Evolutionary conservation across 1,284 basidiomycete genomes (phyloP), one percentile per base, ranked within the genome.

Genomic region (Coniophora puteana): DNA sequence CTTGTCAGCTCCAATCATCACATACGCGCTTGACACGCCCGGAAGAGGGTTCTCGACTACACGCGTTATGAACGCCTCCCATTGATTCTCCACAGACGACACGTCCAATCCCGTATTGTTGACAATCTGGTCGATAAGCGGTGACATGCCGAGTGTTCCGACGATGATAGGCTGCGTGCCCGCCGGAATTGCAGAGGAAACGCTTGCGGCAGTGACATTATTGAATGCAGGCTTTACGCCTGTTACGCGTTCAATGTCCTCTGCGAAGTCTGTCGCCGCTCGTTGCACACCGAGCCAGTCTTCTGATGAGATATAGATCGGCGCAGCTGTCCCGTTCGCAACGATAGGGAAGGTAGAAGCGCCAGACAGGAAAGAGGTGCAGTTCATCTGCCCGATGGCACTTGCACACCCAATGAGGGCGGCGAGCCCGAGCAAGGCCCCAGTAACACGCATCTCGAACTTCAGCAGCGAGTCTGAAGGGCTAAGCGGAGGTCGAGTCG

Each of bases 1-100:
- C 58, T 78, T 81, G 60, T 85, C 82, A 0, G 78, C 66, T 5
- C 82, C 83, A 46, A 79, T 71, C 34, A 87, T 72, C 23, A 86
- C 75, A 58, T 83, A 80, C 17, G 79, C 81, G 42, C 68, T 74
- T 23, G 65, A 58, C 21, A 83, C 63, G 4, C 78, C 80, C 21
- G 74, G 73, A 4, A 83, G 61, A 8, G 80, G 79, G 46, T 80
- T 71, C 27, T 65, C 54, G 4, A 83, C 76, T 41, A 74, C 70
- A 38, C 60, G 61, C 5, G 74, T 62, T 47, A 76, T 54, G 59
- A 76, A 85, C 1, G 74, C 58, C 54, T 85, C 83, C 83, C 83
- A 85, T 45, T 77, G 66, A 3, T 81, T 81, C 41, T 75, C 54
- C 36, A 85, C 67, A 1, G 62, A 62, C 4, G 76, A 78, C 1